Base-by-base conservation (phyloP, 371 early-diverging fungal species). In the Mucor piriformis region DNA sequence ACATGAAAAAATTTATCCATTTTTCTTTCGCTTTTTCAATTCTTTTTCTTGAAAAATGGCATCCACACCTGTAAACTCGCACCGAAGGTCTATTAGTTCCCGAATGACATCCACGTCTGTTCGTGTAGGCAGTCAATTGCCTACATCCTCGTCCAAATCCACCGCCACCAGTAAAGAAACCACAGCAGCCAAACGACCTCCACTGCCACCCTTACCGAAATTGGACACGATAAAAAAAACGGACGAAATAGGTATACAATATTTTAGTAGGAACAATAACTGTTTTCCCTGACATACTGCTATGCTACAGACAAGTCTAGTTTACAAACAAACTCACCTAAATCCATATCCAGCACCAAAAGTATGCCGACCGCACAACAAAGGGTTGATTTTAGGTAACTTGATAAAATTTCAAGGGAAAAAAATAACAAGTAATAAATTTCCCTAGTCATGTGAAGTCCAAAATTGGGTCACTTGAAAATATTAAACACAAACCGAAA, bases 381-480 rank as follows among this genome's bases (percentile, higher is more conserved):
- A 46, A 21, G 15, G 13, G 25, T 12, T 12, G 35, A 53, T 47
- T 60, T 53, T 12, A 60, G 61, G 61, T 60, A 53, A 48, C 6
- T 42, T 50, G n/a, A n/a, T n/a, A 42, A 24, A 50, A 11, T 20
- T 13, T 11, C 4, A 5, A 46, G 20, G 24, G 3, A 21, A 11
- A 46, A 13, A 20, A 46, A 46, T 3, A 11, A 12, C 10, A 32
- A 29, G 12, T 32, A 12, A 32, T 34, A 24, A 42, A 44, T 43
- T 43, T 43, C 20, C 10, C 43, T 24, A 46, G 46, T 46, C 46
- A 60, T 47, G 61, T 60, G 38, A 65, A 60, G 27, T 59, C 64
- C 8, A 63, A 64, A 52, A 54, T 67, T n/a, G 68, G 68, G 3
- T 59, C 64, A 8, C 33, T 64, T 13, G 68, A 67, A 20, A 67